A percentile compares a stretch with the other conserved stretches of the same genome.
These are phyloP conservation scores for Bidens hawaiensis DNA, from an alignment of 140 eudicot species.

Conservation along the genomic window DNA sequence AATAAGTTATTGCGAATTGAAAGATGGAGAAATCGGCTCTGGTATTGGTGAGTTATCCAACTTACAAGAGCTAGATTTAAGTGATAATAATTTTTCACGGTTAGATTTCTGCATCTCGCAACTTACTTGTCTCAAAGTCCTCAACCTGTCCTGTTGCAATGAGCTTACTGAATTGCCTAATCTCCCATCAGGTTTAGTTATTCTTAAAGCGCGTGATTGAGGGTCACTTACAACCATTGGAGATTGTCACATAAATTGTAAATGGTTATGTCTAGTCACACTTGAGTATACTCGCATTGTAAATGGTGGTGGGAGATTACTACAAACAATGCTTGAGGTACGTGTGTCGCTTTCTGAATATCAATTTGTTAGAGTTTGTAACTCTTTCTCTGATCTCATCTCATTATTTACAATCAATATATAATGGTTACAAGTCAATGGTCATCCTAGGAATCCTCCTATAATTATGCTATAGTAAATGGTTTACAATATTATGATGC, in stretches of 20 bases:
- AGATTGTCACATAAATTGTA: not conserved
- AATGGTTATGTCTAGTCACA: not conserved
- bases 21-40: not conserved
- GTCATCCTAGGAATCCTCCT: no score
- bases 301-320: no score
- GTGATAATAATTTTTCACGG: constrained; percentile 5
- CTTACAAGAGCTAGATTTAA: constrained; percentile 2
- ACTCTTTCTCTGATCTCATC: no score
- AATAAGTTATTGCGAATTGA: not conserved
- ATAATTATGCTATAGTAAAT: no score
- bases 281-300: not conserved
- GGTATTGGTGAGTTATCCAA: constrained; percentile 2
- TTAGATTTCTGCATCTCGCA: constrained; percentile 6
- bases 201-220: not conserved
- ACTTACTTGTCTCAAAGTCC: constrained; percentile 15
- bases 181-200: constrained; percentile 20
- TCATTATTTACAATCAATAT: no score
- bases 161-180: constrained; percentile 7
- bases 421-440: no score
- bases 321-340: no score
- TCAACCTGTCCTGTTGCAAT: constrained; percentile 10
- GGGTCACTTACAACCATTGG: not conserved
- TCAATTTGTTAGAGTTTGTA: no score
- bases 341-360: no score
- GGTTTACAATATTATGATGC: no score